phyloP scores from a whole-genome alignment of 2,329 filamentous ascomycete species.

The Ascochyta viciae-villosae region DNA sequence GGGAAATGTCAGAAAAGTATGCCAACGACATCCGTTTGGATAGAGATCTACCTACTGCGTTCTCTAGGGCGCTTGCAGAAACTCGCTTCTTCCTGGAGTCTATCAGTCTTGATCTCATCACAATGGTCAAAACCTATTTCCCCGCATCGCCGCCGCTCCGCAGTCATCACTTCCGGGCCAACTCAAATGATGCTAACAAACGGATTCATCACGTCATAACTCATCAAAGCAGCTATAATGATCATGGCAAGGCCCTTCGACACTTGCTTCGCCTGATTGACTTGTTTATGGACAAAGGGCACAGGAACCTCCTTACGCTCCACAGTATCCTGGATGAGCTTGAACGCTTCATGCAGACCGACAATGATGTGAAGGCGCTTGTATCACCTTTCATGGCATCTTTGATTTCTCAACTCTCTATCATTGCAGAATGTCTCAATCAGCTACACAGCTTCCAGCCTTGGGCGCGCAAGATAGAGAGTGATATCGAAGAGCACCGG shows the following conservation, averaged over 20 bases:
- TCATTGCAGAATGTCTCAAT: conserved; percentile 53
- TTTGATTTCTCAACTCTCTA: conserved; percentile 53
- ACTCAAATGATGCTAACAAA: too few relatives aligned
- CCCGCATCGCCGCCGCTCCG: too few relatives aligned
- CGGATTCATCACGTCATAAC: too few relatives aligned
- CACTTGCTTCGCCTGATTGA: neutral
- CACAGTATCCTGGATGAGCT: conserved; percentile 4
- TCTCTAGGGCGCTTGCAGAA: neutral
- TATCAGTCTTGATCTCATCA: neutral
- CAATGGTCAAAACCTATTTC: too few relatives aligned
- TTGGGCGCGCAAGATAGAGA: conserved; percentile 55
- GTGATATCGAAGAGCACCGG: neutral
- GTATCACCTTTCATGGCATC: conserved; percentile 33
- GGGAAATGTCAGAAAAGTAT: too few relatives aligned
- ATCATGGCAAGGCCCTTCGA: too few relatives aligned
- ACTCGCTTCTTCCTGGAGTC: neutral
- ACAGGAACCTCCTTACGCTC: neutral
- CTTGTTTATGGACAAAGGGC: neutral
- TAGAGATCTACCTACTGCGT: too few relatives aligned
- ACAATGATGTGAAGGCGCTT: neutral
- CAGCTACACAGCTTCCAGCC: conserved; percentile 58
- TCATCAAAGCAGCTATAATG: too few relatives aligned
- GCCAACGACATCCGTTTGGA: too few relatives aligned
- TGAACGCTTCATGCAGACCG: conserved; percentile 1
- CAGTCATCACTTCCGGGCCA: too few relatives aligned